Evolutionary conservation across 495 filamentous ascomycete genomes (phyloP), one percentile per base, ranked within the genome.

Genomic region (Podospora pseudocomata): DNA sequence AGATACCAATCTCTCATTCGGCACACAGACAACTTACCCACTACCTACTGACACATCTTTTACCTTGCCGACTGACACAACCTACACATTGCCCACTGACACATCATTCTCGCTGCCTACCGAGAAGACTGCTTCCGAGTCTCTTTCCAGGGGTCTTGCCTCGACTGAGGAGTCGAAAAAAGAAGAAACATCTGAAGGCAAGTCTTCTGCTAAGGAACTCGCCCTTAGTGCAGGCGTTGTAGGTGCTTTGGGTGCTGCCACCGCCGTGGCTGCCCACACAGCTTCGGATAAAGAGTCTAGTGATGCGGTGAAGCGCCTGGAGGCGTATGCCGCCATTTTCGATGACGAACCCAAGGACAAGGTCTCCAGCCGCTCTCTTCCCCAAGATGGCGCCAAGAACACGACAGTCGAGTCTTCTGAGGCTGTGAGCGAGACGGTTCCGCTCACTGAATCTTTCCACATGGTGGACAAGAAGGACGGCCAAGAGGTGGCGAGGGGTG

Each of bases 381-480:
- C 66, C 68, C 65, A 71, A 68, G 39, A 68, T 6, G 53, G 27
- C n/a, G 28, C 68, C 54, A 23, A 68, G 30, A 32, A 57, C 5
- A 59, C 34, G 15, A 56, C 72, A 7, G 66, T 67, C 27, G 72
- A 78, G 60, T 68, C 75, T 11, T 75, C 75, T 32, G 69, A 79
- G 56, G 72, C 80, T n/a, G 69, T 74, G 13, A 71, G 72, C 57
- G 66, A 75, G 18, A 70, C 66, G 13, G 65, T 72, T 60, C 72
- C 79, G 61, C 78, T 80, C 54, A 75, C 78, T 6, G 78, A 80
- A 65, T 77, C 80, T 28, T 78, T 81, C 68, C 73, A 75, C 70
- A 64, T 78, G 1, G 71, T 80, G 23, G 77, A 77, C 27, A 75
- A 77, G 30, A 76, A 68, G 66, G 72, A 72, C 19, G 73, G 73